These are phyloP conservation scores for Didymella arachidicola DNA, from an alignment of 2,329 filamentous ascomycete species.

Conservation along the genomic window DNA sequence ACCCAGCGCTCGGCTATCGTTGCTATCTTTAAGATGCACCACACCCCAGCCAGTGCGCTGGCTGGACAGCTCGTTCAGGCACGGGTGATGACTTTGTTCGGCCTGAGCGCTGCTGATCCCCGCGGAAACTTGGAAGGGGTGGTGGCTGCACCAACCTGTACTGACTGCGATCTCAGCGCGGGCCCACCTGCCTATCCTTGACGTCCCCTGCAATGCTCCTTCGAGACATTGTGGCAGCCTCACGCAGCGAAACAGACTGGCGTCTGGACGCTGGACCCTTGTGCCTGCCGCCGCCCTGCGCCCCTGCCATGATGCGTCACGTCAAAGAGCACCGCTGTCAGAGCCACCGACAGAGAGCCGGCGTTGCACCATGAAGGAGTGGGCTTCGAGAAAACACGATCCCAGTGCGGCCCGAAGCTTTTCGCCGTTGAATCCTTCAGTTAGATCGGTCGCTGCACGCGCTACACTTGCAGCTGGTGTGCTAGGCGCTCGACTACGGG, in stretches of 20 bases:
- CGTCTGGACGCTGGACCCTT: conserved; percentile 18
- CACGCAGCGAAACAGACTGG: conserved; percentile 28
- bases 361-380: conserved; percentile 39
- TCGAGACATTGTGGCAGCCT: conserved; percentile 45
- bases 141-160: conserved; percentile 16
- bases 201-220: conserved; percentile 18
- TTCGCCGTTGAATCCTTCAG: conserved; percentile 46
- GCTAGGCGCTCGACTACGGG: conserved; percentile 39
- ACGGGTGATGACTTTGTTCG: conserved; percentile 36
- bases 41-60: conserved; percentile 17
- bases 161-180: conserved; percentile 16
- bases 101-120: conserved; percentile 37
- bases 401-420: conserved; percentile 51
- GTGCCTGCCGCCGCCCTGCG: conserved; percentile 10
- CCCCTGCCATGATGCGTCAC: conserved; percentile 31
- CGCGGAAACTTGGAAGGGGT: conserved; percentile 34
- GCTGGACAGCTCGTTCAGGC: conserved; percentile 37
- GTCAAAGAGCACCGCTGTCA: conserved; percentile 43
- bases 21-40: conserved; percentile 20
- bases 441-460: conserved; percentile 44
- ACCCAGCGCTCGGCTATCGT: conserved; percentile 27
- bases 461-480: conserved; percentile 32
- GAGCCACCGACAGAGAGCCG: conserved; percentile 37
- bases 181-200: conserved; percentile 18
- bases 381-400: conserved; percentile 50